Evolutionary conservation across 2,329 filamentous ascomycete genomes (phyloP).

Genomic region (Penicillium sp.): DNA sequence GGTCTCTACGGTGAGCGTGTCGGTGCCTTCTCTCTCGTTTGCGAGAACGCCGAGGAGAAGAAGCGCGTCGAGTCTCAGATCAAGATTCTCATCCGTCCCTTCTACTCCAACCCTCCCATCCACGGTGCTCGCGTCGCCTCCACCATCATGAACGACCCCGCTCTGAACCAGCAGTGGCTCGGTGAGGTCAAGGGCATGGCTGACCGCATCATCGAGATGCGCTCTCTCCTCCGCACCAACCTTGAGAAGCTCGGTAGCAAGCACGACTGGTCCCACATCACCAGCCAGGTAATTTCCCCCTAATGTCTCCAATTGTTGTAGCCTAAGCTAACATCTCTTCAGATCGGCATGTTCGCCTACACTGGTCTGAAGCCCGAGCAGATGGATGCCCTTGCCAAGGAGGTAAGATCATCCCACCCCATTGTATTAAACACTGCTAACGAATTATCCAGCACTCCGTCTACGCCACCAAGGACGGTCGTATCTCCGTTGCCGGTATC

Average conservation of each 20-base stretch:
- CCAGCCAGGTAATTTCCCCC: slow-evolving; percentile 62
- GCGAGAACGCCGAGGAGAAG: slow-evolving; percentile 83
- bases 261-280: slow-evolving; percentile 99
- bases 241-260: slow-evolving; percentile 92
- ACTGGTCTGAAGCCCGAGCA: slow-evolving; percentile 88
- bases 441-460: slow-evolving; percentile 70
- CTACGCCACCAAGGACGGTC: slow-evolving; percentile 81
- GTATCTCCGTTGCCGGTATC: slow-evolving; percentile 54
- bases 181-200: slow-evolving; percentile 98
- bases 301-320: not conserved
- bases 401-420: slow-evolving; percentile 52
- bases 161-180: slow-evolving; percentile 91
- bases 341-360: slow-evolving; percentile 99
- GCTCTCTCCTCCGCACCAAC: slow-evolving; percentile 88
- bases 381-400: slow-evolving; percentile 88
- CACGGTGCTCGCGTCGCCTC: slow-evolving; percentile 94
- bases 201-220: slow-evolving; percentile 98
- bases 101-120: slow-evolving; percentile 98
- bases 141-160: slow-evolving; percentile 83
- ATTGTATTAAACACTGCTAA: slow-evolving; percentile 11
- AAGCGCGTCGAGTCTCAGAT: slow-evolving; percentile 95
- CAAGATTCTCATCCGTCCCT: slow-evolving; percentile 94
- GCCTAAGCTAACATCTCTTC: slow-evolving; percentile 2
- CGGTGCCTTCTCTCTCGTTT: slow-evolving; percentile 92
- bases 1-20: slow-evolving; percentile 98